Evolutionary conservation across 2,329 filamentous ascomycete genomes (phyloP).

Genomic region (Trichoderma brevicompactum): DNA sequence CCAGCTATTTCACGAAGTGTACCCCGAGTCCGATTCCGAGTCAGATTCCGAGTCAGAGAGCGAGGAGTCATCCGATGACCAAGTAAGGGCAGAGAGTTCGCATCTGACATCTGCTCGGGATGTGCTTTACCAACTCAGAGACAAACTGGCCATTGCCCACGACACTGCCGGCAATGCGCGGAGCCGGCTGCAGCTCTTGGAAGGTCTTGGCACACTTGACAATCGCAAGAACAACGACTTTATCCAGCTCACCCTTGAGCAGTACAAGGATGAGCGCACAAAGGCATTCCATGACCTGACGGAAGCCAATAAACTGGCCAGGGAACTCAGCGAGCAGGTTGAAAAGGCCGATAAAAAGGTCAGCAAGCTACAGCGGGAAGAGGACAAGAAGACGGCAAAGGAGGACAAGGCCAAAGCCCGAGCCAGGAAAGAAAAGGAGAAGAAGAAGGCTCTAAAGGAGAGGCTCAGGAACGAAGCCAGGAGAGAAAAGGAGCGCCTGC

Average conservation of each 20-base stretch:
- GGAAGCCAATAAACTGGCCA: slow-evolving; percentile 39
- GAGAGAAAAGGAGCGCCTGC: slow-evolving; percentile 52
- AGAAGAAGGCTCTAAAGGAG: slow-evolving; percentile 42
- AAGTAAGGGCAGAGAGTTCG: slow-evolving; percentile 31
- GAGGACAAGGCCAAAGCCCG: slow-evolving; percentile 41
- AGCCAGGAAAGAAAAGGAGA: slow-evolving; percentile 42
- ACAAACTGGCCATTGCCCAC: slow-evolving; percentile 32
- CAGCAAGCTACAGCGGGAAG: slow-evolving; percentile 36
- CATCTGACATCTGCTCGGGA: slow-evolving; percentile 36
- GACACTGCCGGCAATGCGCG: slow-evolving; percentile 36
- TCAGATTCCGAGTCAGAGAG: slow-evolving; percentile 39
- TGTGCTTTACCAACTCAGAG: slow-evolving; percentile 38
- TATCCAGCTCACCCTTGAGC: slow-evolving; percentile 46
- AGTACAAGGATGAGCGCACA: slow-evolving; percentile 50
- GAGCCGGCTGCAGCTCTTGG: slow-evolving; percentile 48
- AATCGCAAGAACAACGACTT: slow-evolving; percentile 41
- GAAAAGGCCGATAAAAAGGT: slow-evolving; percentile 41
- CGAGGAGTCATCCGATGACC: slow-evolving; percentile 34
- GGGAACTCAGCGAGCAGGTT: slow-evolving; percentile 43
- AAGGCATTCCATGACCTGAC: slow-evolving; percentile 49
- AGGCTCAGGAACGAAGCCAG: slow-evolving; percentile 44
- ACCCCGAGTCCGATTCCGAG: slow-evolving; percentile 43
- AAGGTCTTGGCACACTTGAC: slow-evolving; percentile 45
- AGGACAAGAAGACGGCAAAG: slow-evolving; percentile 39
- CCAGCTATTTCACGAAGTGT: slow-evolving; percentile 56